Conservation (phyloP, 495 filamentous ascomycete genomes). For the Aspergillus campestris region DNA sequence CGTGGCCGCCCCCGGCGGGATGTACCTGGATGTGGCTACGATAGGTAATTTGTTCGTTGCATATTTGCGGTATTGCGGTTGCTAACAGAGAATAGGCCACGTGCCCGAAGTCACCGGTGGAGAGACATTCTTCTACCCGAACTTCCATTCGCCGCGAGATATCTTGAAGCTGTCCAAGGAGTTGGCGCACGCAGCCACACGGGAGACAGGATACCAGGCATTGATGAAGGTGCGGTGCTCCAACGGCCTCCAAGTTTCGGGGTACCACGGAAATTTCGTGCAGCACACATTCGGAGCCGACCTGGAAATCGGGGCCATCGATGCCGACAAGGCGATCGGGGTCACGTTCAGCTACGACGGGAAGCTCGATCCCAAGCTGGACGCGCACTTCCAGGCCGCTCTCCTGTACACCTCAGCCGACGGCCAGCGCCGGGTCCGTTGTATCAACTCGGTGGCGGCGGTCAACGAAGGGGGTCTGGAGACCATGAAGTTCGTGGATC, state of each 20-base stretch:
- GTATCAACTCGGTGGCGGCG: conserved; percentile 85
- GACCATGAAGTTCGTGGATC: conserved; percentile 84
- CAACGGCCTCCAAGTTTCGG: conserved; percentile 87
- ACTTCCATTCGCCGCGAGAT: conserved; percentile 84
- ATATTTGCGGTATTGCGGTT: neutral
- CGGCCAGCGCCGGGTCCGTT: conserved; percentile 85
- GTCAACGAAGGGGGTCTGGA: conserved; percentile 79
- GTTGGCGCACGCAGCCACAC: conserved; percentile 75
- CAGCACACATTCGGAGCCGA: conserved; percentile 93
- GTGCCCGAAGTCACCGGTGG: conserved; percentile 61
- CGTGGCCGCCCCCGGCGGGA: conserved; percentile 77
- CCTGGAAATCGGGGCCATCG: conserved; percentile 87
- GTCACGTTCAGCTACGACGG: conserved; percentile 95
- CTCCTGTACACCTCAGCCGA: conserved; percentile 87
- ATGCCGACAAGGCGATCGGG: conserved; percentile 86
- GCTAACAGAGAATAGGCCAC: conserved; percentile 25
- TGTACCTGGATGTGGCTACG: conserved; percentile 90
- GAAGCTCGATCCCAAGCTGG: conserved; percentile 89
- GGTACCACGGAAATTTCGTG: conserved; percentile 91
- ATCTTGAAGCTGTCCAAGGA: conserved; percentile 75
- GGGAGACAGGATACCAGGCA: conserved; percentile 92
- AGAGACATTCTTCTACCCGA: conserved; percentile 92
- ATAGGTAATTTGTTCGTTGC: conserved; percentile 55
- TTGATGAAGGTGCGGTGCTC: conserved; percentile 98
- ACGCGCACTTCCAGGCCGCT: conserved; percentile 96